A percentile compares a stretch with the other conserved stretches of the same genome.
Conservation (phyloP, 1,284 basidiomycete genomes). For the Cerioporus squamosus region DNA sequence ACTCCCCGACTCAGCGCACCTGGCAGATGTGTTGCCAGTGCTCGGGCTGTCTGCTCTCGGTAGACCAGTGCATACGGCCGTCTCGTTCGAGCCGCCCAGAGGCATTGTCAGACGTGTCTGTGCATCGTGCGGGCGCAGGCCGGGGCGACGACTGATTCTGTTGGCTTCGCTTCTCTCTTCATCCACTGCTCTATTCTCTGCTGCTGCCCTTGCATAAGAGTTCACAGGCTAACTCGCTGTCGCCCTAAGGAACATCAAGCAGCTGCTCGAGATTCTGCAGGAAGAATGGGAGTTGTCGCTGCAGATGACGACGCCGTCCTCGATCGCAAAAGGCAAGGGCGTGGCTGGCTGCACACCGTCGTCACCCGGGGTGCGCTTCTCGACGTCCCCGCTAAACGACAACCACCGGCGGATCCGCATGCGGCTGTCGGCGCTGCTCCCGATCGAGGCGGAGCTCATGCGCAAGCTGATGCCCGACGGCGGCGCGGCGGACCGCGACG, state of each 20-base stretch:
- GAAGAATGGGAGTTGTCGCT: constrained; percentile 48
- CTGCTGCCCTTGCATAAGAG: too few species aligned
- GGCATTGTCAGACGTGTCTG: too few species aligned
- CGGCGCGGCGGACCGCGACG: constrained; percentile 36
- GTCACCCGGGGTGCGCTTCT: constrained; percentile 26
- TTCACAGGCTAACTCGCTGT: background rate
- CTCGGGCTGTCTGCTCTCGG: too few species aligned
- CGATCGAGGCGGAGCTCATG: constrained; percentile 56
- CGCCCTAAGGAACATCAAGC: constrained; percentile 55
- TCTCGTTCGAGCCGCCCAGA: too few species aligned
- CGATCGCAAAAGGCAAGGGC: constrained; percentile 27
- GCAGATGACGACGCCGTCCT: constrained; percentile 21
- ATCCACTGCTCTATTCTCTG: too few species aligned
- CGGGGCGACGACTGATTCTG: too few species aligned
- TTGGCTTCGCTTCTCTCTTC: too few species aligned
- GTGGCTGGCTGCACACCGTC: constrained; percentile 23
- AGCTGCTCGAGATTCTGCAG: constrained; percentile 52
- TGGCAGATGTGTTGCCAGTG: too few species aligned
- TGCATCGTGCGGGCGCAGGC: too few species aligned
- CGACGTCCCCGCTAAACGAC: constrained; percentile 35
- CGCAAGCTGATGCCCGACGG: constrained; percentile 45
- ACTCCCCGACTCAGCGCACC: too few species aligned
- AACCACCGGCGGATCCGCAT: constrained; percentile 50
- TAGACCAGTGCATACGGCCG: too few species aligned
- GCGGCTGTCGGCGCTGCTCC: constrained; percentile 62